Evolutionary conservation across 2,329 filamentous ascomycete genomes (phyloP), one percentile per base, ranked within the genome.

Genomic region (Aspergillus caelatus): DNA sequence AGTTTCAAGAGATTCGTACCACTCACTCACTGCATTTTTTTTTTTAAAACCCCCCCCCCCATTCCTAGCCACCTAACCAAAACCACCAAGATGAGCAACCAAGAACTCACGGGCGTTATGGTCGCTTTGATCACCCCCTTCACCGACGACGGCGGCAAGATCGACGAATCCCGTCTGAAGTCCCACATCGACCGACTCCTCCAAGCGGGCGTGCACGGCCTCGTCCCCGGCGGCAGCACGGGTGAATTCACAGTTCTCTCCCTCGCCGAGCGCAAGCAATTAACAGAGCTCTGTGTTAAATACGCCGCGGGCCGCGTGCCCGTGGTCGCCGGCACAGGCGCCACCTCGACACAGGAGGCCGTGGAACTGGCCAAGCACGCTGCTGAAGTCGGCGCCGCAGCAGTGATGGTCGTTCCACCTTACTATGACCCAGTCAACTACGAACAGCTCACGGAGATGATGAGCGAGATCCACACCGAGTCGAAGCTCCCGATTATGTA

Each of bases 71-170:
- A 21, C 30, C 30, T 21, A 54, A 34, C 11, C 19, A 36, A 23
- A 8, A 3, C 16, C 7, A 34, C 16, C 28, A n/a, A 39, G 54
- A 71, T 72, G 60, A 55, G 68, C 28, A 21, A 12, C 16, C 28
- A n/a, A 50, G 39, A 57, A 21, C 69, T 74, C 54, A 58, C 60
- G 46, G 82, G 82, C 65, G 82, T 84, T 62, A 75, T 83, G 65
- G 82, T 84, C 45, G 82, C 83, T 59, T 74, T 84, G 12, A 78
- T 81, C 69, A 84, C 82, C 21, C 82, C 82, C 2, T 84, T 80
- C 71, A 81, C 77, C 1, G 75, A 77, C 7, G 80, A 83, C 65
- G 72, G 75, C 14, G 73, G 69, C n/a, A 66, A 72, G 16, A 80
- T 84, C 60, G 81, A 84, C 66, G 68, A 74, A 21, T 60, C 62